Base-by-base conservation (phyloP, 805 yeast species). In the Starmera caribaea region DNA sequence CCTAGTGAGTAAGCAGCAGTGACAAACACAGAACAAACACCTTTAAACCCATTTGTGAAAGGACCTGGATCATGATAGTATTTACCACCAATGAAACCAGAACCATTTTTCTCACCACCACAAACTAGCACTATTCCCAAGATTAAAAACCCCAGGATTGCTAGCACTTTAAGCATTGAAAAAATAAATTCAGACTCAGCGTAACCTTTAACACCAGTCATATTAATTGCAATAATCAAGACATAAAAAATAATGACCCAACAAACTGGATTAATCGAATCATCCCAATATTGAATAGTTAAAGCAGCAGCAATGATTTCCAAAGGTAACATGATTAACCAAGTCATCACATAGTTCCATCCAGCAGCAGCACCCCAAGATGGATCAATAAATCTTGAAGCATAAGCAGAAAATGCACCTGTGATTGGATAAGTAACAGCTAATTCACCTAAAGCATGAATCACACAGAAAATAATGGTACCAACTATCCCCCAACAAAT, bases 361-460 rank as follows among this genome's bases (percentile, higher is more conserved):
- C 79, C 79, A 55, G 69, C 64, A 8, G 82, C 80, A 51, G 74
- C 78, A 27, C 81, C 84, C 65, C 74, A 71, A 8, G 80, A 73
- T 13, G 70, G 69, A 48, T 77, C 81, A 40, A 79, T 59, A 49
- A 78, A 76, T 45, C 73, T 62, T n/a, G 77, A 63, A 10, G 78
- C 71, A 55, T 72, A 78, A n/a, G 79, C 71, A 33, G 75, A 68
- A 48, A 77, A 78, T 7, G 81, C 77, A 55, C 84, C 84, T 8
- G 80, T 67, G 14, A 76, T 68, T 10, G 84, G 84, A 56, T 71
- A 76, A 4, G 76, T 65, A 31, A 76, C 74, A 28, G 79, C 74
- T 42, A 78, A 45, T 50, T 78, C 84, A 42, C 80, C 79, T 21
- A 76, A 56, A 3, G 82, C 73, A 60, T 74, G 78, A 49, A 74